These are phyloP conservation scores for Colletotrichum sp. DNA, from an alignment of 2,329 filamentous ascomycete genomes.

Conservation along the genomic window DNA sequence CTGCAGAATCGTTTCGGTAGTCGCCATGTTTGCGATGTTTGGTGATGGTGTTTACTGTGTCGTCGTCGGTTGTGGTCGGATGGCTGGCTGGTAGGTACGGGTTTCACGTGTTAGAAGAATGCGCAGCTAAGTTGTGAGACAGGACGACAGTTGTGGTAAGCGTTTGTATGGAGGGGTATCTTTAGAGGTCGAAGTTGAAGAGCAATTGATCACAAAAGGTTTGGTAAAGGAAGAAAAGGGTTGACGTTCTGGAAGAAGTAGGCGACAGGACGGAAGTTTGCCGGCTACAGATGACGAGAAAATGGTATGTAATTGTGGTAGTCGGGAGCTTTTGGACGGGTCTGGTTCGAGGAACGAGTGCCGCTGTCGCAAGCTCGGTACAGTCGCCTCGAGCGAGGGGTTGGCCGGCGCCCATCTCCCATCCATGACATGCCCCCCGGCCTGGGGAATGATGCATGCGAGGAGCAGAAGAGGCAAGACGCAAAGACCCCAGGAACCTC, in stretches of 20 bases:
- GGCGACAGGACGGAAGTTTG: neutral
- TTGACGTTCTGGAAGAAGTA: constrained; percentile 3
- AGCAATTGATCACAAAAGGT: neutral
- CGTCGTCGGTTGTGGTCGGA: neutral
- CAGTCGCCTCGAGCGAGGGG: constrained; percentile 10
- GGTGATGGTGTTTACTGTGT: constrained; percentile 1
- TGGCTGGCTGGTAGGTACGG: neutral
- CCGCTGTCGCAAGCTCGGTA: constrained; percentile 17
- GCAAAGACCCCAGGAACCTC: constrained; percentile 2
- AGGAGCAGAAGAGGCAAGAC: constrained; percentile 14
- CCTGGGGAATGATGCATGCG: constrained; percentile 16
- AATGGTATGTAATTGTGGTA: neutral
- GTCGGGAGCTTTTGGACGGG: neutral
- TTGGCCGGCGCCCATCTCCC: constrained; percentile 17
- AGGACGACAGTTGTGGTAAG: constrained; percentile 1
- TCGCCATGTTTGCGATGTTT: constrained; percentile 59
- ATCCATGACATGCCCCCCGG: constrained; percentile 7
- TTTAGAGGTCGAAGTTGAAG: neutral
- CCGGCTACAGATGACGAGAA: constrained; percentile 1
- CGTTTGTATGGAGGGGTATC: neutral
- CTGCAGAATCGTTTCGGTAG: constrained; percentile 67
- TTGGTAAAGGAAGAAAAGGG: neutral
- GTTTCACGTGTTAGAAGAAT: constrained; percentile 18
- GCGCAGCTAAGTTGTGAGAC: neutral
- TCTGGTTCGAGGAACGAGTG: neutral